Conservation (phyloP, 306 rosid genomes). For the Prunus davidiana region DNA sequence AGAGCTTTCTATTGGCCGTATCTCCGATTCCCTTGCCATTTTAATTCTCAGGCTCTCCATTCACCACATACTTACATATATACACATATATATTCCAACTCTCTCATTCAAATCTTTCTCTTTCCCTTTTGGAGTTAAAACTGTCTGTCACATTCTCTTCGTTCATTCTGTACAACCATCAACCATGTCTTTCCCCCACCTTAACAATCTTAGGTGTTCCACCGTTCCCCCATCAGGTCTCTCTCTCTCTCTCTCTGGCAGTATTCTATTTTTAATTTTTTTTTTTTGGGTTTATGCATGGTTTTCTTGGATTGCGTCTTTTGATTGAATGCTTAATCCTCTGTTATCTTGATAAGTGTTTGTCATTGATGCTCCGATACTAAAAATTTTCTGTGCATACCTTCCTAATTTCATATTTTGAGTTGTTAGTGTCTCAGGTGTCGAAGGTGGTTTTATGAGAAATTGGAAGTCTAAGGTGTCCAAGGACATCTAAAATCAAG, state of each 20-base stretch:
- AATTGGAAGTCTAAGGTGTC: no score
- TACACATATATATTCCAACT: no score
- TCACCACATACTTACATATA: no score
- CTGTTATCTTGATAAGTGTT: background rate
- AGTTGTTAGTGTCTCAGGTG: background rate
- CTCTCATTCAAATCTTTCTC: no score
- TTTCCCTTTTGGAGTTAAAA: no score
- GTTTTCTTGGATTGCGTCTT: slow-evolving; percentile 10
- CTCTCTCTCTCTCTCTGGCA: slow-evolving; percentile 1
- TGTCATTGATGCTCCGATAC: background rate
- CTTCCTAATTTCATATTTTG: background rate
- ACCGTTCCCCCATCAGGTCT: slow-evolving; percentile 24
- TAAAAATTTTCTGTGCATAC: background rate
- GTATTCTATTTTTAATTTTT: background rate
- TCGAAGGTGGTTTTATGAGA: background rate
- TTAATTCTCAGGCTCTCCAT: no score
- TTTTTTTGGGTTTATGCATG: background rate
- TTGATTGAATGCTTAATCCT: background rate
- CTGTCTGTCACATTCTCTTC: no score
- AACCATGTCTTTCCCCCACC: slow-evolving; percentile 12
- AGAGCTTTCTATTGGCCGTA: no score
- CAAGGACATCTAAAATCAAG: no score
- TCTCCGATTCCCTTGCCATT: no score
- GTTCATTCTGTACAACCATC: no score
- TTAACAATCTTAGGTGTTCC: slow-evolving; percentile 6